Percentiles rank a stretch among this genome's conserved stretches.
These are phyloP conservation scores for Tagetes patula DNA, from an alignment of 129 eudicot genomes.

Conservation along the genomic window DNA sequence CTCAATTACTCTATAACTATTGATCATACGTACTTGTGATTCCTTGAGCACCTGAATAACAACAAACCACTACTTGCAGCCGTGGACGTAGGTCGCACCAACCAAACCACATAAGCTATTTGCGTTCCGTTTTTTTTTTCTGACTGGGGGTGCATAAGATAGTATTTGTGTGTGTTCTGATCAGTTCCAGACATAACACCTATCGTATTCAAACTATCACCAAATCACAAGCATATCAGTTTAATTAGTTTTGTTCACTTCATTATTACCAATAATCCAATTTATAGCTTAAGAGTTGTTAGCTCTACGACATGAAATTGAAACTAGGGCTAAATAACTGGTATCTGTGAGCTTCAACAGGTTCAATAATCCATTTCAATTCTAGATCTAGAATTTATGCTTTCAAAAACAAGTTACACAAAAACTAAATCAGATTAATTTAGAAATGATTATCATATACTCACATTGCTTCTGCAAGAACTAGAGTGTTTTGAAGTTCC, in stretches of 20 bases:
- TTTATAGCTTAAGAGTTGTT: neutral
- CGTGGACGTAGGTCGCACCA: too few species aligned
- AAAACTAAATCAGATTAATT: neutral
- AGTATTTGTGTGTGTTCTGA: too few species aligned
- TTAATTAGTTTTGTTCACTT: neutral
- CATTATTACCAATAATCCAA: neutral
- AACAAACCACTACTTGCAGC: too few species aligned
- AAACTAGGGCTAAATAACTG: neutral
- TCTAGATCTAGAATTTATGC: neutral
- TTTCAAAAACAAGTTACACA: neutral
- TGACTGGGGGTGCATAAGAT: too few species aligned
- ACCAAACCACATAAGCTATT: too few species aligned
- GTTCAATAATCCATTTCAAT: neutral
- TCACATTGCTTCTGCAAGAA: conserved; percentile 74
- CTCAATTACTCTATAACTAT: too few species aligned
- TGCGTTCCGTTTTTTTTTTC: too few species aligned
- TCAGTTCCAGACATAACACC: too few species aligned
- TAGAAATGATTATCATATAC: conserved; percentile 18
- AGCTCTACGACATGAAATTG: neutral
- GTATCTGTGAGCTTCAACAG: neutral
- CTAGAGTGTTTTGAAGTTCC: conserved; percentile 48
- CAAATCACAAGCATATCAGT: neutral
- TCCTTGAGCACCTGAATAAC: too few species aligned
- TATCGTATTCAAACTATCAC: neutral
- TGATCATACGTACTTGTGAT: too few species aligned